Conservation (phyloP, 2,329 filamentous ascomycete species). For the Colletotrichum lini region DNA sequence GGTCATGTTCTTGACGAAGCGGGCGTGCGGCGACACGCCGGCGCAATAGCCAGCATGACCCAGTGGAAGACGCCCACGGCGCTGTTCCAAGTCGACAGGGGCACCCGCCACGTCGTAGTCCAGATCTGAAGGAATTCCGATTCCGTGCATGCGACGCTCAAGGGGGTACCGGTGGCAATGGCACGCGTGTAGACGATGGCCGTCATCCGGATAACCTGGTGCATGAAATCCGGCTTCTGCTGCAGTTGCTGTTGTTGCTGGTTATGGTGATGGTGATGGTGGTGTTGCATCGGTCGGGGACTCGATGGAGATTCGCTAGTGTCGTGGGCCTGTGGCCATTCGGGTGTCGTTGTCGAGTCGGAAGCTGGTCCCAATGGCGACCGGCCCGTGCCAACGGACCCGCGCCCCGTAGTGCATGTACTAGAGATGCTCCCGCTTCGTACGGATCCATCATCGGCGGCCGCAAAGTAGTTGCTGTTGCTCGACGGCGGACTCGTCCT, state of each 20-base stretch:
- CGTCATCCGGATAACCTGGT: conserved; percentile 61
- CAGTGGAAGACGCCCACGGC: conserved; percentile 65
- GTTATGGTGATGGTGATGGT: conserved; percentile 1
- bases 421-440: conserved; percentile 22
- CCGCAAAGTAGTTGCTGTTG: background rate
- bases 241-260: conserved; percentile 27
- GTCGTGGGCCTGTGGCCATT: conserved; percentile 25
- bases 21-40: conserved; percentile 57
- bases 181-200: conserved; percentile 65
- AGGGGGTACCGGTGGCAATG: conserved; percentile 58
- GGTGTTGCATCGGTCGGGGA: conserved; percentile 7
- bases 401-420: conserved; percentile 19
- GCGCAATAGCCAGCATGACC: conserved; percentile 60
- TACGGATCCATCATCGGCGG: conserved; percentile 17
- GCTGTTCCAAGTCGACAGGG: conserved; percentile 61
- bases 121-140: conserved; percentile 61
- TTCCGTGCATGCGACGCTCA: conserved; percentile 56
- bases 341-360: conserved; percentile 38
- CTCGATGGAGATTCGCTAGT: conserved; percentile 25
- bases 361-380: conserved; percentile 23
- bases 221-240: conserved; percentile 58
- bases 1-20: conserved; percentile 63
- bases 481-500: background rate
- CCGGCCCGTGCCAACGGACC: conserved; percentile 17
- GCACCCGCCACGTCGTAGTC: conserved; percentile 62